A percentile compares a stretch with the other conserved stretches of the same genome.
phyloP scores from a whole-genome alignment of 805 yeast genomes.

The Metahyphopichia silvanorum region DNA sequence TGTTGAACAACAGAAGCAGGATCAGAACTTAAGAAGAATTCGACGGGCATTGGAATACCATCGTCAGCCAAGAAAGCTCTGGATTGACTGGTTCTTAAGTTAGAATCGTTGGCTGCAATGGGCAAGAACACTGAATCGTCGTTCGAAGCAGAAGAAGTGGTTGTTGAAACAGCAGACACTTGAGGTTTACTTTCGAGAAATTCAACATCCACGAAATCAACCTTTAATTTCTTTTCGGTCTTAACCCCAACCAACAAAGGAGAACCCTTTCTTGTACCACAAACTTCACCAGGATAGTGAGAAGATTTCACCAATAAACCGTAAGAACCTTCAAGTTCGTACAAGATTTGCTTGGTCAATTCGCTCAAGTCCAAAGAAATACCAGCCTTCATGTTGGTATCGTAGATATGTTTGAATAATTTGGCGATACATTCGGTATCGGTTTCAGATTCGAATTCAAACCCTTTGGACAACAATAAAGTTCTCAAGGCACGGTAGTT shows the following conservation, averaged over 20 bases:
- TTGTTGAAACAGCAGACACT: slow-evolving; percentile 9
- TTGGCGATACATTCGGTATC: slow-evolving; percentile 98
- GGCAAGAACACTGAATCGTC: slow-evolving; percentile 49
- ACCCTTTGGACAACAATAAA: slow-evolving; percentile 76
- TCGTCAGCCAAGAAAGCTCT: slow-evolving; percentile 96
- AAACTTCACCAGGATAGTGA: slow-evolving; percentile 92
- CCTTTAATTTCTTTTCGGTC: slow-evolving; percentile 91
- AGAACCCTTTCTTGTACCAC: slow-evolving; percentile 97
- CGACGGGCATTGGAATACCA: slow-evolving; percentile 89
- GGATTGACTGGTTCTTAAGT: slow-evolving; percentile 84
- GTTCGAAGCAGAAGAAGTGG: slow-evolving; percentile 12
- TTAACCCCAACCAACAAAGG: slow-evolving; percentile 97
- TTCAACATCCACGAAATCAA: slow-evolving; percentile 97
- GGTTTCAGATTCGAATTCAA: slow-evolving; percentile 83
- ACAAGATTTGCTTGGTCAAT: slow-evolving; percentile 85
- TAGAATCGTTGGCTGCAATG: slow-evolving; percentile 50
- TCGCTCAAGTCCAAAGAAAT: slow-evolving; percentile 83
- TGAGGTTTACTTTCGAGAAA: slow-evolving; percentile 64
- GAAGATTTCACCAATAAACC: slow-evolving; percentile 90
- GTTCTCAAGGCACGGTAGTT: slow-evolving; percentile 90
- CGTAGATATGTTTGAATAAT: slow-evolving; percentile 86
- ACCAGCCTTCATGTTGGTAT: slow-evolving; percentile 68
- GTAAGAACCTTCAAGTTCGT: slow-evolving; percentile 95
- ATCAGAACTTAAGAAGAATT: slow-evolving; percentile 93
- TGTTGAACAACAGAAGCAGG: slow-evolving; percentile 96